Conservation (phyloP, 805 yeast species). For the Pichia manshurica region DNA sequence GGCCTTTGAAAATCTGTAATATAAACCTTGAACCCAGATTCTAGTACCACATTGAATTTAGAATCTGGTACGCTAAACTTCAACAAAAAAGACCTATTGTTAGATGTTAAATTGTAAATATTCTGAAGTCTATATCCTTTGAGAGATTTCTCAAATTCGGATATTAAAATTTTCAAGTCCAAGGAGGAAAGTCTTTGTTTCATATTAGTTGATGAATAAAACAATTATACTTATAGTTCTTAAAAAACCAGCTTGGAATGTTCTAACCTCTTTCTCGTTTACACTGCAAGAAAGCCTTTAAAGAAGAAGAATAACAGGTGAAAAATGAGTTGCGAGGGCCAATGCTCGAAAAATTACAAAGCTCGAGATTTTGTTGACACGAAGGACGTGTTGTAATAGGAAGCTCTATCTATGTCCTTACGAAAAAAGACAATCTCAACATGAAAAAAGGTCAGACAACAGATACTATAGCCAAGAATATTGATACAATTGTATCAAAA, state of each 20-base stretch:
- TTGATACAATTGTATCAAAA: conserved; percentile 20
- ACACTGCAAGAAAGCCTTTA: too few species aligned
- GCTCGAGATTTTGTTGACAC: too few species aligned
- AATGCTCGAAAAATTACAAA: too few species aligned
- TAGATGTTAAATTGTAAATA: conserved; percentile 72
- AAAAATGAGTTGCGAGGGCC: too few species aligned
- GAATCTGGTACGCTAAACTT: conserved; percentile 83
- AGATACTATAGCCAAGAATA: neutral
- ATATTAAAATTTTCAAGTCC: conserved; percentile 66
- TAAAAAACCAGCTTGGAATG: too few species aligned
- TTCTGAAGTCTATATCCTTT: conserved; percentile 72
- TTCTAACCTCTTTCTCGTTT: too few species aligned
- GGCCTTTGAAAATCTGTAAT: conserved; percentile 76
- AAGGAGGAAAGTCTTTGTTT: conserved; percentile 84
- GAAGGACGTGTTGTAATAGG: too few species aligned
- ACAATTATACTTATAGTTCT: neutral
- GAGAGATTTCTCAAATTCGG: conserved; percentile 55
- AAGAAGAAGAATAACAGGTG: neutral
- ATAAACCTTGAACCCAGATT: conserved; percentile 81
- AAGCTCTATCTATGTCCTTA: too few species aligned
- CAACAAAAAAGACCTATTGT: conserved; percentile 65
- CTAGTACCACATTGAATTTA: conserved; percentile 68
- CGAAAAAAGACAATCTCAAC: too few species aligned
- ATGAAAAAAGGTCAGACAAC: neutral
- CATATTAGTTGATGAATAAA: conserved; percentile 18